Conservation (phyloP, 352 stramenopile genomes). For the Aphanomyces stellatus region DNA sequence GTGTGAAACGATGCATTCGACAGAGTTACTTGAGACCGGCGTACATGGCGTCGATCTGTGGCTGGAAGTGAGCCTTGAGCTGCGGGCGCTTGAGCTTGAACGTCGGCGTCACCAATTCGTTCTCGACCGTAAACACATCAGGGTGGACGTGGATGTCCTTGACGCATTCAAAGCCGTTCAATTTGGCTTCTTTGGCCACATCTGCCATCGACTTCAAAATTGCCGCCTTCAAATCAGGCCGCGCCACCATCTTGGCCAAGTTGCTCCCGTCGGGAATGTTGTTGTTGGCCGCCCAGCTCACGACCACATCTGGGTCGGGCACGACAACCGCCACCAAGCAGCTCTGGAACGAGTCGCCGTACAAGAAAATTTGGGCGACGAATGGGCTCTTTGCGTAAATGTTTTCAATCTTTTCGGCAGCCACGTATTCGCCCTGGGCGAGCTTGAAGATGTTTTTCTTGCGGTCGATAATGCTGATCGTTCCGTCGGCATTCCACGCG, state of each 20-base stretch:
- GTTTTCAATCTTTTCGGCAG: constrained; percentile 95
- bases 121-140: constrained; percentile 89
- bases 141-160: constrained; percentile 87
- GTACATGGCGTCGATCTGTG: constrained; percentile 65
- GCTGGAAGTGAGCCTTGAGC: constrained; percentile 50
- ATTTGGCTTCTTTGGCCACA: constrained; percentile 37
- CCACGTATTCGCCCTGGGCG: constrained; percentile 94
- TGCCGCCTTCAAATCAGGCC: constrained; percentile 39
- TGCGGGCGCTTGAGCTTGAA: constrained; percentile 93
- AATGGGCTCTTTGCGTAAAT: constrained; percentile 89
- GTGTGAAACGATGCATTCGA: too few relatives aligned
- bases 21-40: constrained; percentile 32
- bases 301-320: constrained; percentile 51
- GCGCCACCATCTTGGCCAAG: constrained; percentile 33
- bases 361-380: constrained; percentile 92
- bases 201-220: constrained; percentile 71
- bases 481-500: constrained; percentile 91
- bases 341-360: constrained; percentile 94
- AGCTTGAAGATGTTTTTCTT: constrained; percentile 96
- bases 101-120: constrained; percentile 93
- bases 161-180: constrained; percentile 92
- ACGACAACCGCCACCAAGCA: constrained; percentile 92
- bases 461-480: constrained; percentile 84
- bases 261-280: constrained; percentile 26
- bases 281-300: constrained; percentile 39